A percentile compares a stretch with the other conserved stretches of the same genome.
Conservation (phyloP, 495 filamentous ascomycete species). For the Penicillium antarcticum region DNA sequence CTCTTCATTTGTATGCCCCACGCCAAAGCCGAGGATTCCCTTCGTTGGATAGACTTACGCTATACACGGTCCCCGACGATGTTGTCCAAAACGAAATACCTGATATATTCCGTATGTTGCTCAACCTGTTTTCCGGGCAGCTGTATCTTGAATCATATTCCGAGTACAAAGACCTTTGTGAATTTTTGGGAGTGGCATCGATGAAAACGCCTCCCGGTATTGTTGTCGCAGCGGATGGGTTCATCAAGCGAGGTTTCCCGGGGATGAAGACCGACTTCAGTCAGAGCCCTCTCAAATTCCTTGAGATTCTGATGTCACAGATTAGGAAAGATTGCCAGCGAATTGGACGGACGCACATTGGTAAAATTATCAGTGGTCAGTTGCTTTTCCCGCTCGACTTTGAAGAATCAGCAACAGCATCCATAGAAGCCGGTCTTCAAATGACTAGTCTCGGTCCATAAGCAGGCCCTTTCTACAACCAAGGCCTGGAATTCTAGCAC, state of each 20-base stretch:
- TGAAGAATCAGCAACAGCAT: not conserved
- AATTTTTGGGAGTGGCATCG: constrained; percentile 47
- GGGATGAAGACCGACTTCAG: constrained; percentile 27
- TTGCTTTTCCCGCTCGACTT: constrained; percentile 28
- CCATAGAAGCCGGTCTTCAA: not conserved
- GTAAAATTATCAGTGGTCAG: constrained; percentile 44
- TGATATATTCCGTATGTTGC: constrained; percentile 29
- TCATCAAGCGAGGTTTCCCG: constrained; percentile 20
- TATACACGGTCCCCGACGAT: constrained; percentile 25
- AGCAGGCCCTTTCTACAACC: not conserved
- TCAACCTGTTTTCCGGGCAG: constrained; percentile 68
- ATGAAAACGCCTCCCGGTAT: no score
- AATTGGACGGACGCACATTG: constrained; percentile 54
- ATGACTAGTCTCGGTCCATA: not conserved
- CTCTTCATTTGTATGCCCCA: constrained; percentile 58
- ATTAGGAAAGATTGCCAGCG: constrained; percentile 49
- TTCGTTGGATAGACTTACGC: constrained; percentile 46
- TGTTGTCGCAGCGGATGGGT: constrained; percentile 31
- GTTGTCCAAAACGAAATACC: constrained; percentile 3
- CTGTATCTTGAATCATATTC: constrained; percentile 54
- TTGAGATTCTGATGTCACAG: constrained; percentile 45
- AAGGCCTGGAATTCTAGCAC: not conserved
- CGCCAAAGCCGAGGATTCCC: constrained; percentile 40
- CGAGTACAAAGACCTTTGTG: constrained; percentile 53
- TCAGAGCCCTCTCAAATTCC: constrained; percentile 52